Evolutionary conservation across 768 basidiomycete genomes (phyloP), one percentile per base, ranked within the genome.

Genomic region (Russula compacta): DNA sequence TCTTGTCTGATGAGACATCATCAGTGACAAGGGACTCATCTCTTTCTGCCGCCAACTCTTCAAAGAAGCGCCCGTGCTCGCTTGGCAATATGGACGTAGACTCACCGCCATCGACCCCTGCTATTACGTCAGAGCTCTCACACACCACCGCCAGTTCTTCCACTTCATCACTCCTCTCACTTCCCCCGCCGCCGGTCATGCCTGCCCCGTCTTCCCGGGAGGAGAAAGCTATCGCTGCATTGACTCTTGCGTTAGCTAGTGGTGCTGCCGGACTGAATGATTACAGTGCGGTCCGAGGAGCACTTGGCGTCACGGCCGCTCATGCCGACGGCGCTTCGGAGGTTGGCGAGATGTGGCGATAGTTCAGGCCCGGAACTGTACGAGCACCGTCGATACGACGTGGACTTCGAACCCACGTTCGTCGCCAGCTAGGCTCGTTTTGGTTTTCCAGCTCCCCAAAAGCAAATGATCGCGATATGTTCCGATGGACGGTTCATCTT

Each of bases 221-320:
- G 19, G 83, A 85, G 65, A 84, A 83, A 67, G 81, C 81, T 15
- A 75, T 85, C 53, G 83, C 83, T 17, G 82, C 81, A 17, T 75
- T 85, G 35, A 76, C 75, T 36, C 71, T 86, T 3, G 83, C 82
- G 17, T 77, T 86, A 73, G 84, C 84, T 12, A 85, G 80, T 61
- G 85, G 84, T 44, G 83, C 83, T 10, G 83, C 80, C 6, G 78
- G 82, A 32, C 68, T 86, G 42, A 77, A 76, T 55, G 84, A 86
- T 67, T 85, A 85, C 58, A 73, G 74, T 56, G 77, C 79, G 1
- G 72, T 82, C 39, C 76, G 74, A 58, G 71, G 73, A 36, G 65
- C 76, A 44, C 73, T 81, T 49, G 68, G 67, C 9, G 64, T 68
- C 12, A 24, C 64, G 60, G 15, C 64, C 71, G 59, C 57, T 56